Percentiles rank a stretch among this genome's conserved stretches.
phyloP scores from a whole-genome alignment of 306 rosid genomes.

The Cicer arietinum region DNA sequence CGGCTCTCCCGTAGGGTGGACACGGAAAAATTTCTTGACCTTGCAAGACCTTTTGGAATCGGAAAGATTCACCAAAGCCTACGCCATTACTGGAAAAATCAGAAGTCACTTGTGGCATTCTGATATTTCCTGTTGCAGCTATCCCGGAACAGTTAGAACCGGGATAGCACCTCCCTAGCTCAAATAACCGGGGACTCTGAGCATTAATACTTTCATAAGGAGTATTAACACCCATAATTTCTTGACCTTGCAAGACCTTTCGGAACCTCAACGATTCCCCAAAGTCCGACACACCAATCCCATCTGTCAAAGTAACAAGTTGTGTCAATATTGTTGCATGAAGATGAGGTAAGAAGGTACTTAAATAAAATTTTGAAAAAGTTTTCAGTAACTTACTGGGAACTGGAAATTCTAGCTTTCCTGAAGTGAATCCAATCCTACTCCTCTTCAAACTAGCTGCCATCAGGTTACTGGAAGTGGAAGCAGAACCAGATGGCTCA shows the following conservation, averaged over 20 bases:
- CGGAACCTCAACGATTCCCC: constrained; percentile 94
- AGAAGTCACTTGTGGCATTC: constrained; percentile 56
- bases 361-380: neutral
- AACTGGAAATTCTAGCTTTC: constrained; percentile 71
- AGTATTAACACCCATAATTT: constrained; percentile 77
- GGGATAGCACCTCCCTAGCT: constrained; percentile 71
- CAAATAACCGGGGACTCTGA: constrained; percentile 60
- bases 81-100: constrained; percentile 64
- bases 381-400: constrained; percentile 57
- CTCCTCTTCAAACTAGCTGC: constrained; percentile 83
- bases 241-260: constrained; percentile 99
- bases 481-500: constrained; percentile 79
- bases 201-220: constrained; percentile 60
- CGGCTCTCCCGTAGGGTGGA: constrained; percentile 67
- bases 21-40: constrained; percentile 98
- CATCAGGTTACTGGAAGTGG: constrained; percentile 62
- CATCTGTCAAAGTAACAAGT: constrained; percentile 56
- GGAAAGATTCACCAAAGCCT: constrained; percentile 81
- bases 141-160: constrained; percentile 64
- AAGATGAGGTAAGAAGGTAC: neutral
- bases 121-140: constrained; percentile 60
- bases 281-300: constrained; percentile 87
- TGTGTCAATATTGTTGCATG: constrained; percentile 34
- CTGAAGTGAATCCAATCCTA: constrained; percentile 66
- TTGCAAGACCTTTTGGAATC: constrained; percentile 99